Conservation (phyloP, 2,329 filamentous ascomycete species). For the Trichoderma breve region DNA sequence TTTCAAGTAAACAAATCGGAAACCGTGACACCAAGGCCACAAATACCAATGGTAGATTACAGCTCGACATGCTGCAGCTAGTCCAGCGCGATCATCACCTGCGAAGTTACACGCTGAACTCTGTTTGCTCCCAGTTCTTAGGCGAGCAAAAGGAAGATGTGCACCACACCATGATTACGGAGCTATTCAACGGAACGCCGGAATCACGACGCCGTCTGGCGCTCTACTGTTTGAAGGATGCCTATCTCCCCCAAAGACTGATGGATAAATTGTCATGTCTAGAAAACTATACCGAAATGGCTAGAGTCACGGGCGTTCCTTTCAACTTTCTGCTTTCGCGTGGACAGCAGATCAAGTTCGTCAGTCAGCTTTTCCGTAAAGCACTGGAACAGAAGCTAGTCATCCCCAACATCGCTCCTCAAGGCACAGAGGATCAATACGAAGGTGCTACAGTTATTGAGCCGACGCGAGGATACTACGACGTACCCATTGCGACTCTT, state of each 20-base stretch:
- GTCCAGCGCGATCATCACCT: slow-evolving; percentile 94
- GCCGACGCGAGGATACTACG: slow-evolving; percentile 87
- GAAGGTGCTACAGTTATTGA: slow-evolving; percentile 98
- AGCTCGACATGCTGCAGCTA: slow-evolving; percentile 90
- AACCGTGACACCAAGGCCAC: slow-evolving; percentile 92
- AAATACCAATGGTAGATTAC: slow-evolving; percentile 90
- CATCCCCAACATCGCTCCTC: slow-evolving; percentile 78
- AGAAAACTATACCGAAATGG: slow-evolving; percentile 99
- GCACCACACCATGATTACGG: slow-evolving; percentile 98
- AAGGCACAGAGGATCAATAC: slow-evolving; percentile 81
- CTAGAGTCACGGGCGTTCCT: slow-evolving; percentile 95
- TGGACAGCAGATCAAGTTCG: slow-evolving; percentile 95
- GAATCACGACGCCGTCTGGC: slow-evolving; percentile 89
- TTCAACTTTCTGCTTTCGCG: slow-evolving; percentile 92
- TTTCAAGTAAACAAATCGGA: slow-evolving; percentile 98
- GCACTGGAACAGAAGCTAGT: slow-evolving; percentile 90
- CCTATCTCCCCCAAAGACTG: slow-evolving; percentile 86
- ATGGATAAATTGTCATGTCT: slow-evolving; percentile 98
- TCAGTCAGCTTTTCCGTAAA: slow-evolving; percentile 96
- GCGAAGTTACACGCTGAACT: slow-evolving; percentile 95
- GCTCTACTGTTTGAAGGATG: slow-evolving; percentile 96
- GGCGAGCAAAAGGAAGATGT: slow-evolving; percentile 99
- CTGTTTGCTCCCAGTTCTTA: slow-evolving; percentile 89
- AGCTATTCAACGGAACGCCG: slow-evolving; percentile 92
- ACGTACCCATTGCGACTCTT: slow-evolving; percentile 90